Conservation (phyloP, 2,329 filamentous ascomycete genomes). For the Helotiales sp. region DNA sequence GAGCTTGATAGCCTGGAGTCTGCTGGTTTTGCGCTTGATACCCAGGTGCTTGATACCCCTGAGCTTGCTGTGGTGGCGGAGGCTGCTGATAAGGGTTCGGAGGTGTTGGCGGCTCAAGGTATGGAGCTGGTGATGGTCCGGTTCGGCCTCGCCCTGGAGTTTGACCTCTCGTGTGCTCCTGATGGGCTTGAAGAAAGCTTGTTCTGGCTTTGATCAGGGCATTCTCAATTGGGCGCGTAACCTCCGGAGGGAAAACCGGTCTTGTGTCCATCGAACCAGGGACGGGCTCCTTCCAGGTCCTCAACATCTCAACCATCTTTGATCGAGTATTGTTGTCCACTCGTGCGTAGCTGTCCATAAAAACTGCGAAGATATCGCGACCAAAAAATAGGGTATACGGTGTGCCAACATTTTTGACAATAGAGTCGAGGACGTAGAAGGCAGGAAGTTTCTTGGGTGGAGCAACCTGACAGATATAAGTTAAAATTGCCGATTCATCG, state of each 20-base stretch:
- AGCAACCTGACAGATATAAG: slow-evolving; percentile 65
- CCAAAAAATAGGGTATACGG: slow-evolving; percentile 96
- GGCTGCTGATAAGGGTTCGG: slow-evolving; percentile 52
- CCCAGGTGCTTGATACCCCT: slow-evolving; percentile 40
- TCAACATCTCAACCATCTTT: slow-evolving; percentile 96
- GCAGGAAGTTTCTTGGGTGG: slow-evolving; percentile 90
- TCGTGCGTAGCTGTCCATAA: slow-evolving; percentile 94
- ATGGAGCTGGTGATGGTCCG: slow-evolving; percentile 60
- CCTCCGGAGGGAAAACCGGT: slow-evolving; percentile 86
- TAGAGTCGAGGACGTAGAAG: slow-evolving; percentile 97
- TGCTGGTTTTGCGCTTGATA: slow-evolving; percentile 45
- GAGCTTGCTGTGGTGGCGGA: slow-evolving; percentile 45
- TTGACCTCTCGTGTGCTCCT: slow-evolving; percentile 59
- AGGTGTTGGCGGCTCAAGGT: slow-evolving; percentile 76
- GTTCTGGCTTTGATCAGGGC: slow-evolving; percentile 81
- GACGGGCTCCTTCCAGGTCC: slow-evolving; percentile 97
- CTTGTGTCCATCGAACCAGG: slow-evolving; percentile 91
- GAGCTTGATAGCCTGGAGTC: slow-evolving; percentile 41
- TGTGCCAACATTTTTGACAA: slow-evolving; percentile 97
- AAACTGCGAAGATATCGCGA: slow-evolving; percentile 88
- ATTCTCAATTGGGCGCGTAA: slow-evolving; percentile 90
- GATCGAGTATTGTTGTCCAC: slow-evolving; percentile 82
- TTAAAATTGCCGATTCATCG: slow-evolving; percentile 30
- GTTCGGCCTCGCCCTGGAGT: slow-evolving; percentile 58
- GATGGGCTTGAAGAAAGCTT: slow-evolving; percentile 63